phyloP scores from a whole-genome alignment of 2,329 filamentous ascomycete species.

The Sclerotinia borealis region DNA sequence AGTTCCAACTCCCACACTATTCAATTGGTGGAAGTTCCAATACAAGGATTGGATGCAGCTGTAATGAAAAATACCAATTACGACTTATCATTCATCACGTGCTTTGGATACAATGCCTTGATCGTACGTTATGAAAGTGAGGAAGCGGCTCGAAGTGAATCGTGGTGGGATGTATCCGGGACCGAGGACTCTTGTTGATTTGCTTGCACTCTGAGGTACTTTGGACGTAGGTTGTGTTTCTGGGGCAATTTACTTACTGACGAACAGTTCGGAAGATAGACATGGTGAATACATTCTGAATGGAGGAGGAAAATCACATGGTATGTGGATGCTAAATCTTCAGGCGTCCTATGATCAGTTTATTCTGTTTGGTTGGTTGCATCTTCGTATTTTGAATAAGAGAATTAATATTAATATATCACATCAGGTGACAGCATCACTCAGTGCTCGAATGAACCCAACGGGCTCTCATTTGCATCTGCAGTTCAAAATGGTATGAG shows the following conservation, averaged over 20 bases:
- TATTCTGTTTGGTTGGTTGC: slow-evolving; percentile 4
- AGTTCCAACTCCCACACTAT: neutral
- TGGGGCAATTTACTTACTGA: neutral
- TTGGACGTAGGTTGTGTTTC: neutral
- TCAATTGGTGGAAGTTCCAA: neutral
- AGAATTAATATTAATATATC: neutral
- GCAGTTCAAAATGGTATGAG: slow-evolving; percentile 23
- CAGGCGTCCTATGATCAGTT: slow-evolving; percentile 10
- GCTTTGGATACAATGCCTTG: neutral
- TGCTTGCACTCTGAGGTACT: neutral
- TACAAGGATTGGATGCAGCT: neutral
- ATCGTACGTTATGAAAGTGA: neutral
- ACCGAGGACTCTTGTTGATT: neutral
- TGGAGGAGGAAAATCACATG: neutral
- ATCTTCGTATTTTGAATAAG: neutral
- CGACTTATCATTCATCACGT: neutral
- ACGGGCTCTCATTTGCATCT: slow-evolving; percentile 24
- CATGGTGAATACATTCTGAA: neutral
- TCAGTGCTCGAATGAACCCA: slow-evolving; percentile 19
- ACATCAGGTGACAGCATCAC: slow-evolving; percentile 26
- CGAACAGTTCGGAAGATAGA: neutral
- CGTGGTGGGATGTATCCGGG: neutral
- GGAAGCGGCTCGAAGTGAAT: neutral
- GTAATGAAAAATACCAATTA: neutral
- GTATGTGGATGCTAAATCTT: neutral